Evolutionary conservation across 768 basidiomycete genomes (phyloP).

Genomic region (Hericium erinaceus): DNA sequence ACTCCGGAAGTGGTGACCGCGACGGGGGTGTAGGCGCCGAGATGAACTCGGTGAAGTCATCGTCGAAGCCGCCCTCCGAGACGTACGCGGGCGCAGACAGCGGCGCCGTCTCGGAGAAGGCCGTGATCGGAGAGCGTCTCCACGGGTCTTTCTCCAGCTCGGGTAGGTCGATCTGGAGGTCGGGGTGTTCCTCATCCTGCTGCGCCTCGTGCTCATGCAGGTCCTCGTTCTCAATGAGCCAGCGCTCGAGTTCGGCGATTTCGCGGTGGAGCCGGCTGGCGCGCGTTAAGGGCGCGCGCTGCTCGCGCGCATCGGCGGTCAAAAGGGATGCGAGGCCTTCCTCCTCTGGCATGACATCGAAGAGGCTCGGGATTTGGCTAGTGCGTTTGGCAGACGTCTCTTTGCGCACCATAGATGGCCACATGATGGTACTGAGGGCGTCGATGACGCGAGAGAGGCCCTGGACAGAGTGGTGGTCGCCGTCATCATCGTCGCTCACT

Average conservation of each 20-base stretch:
- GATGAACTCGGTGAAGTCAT: conserved; percentile 73
- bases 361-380: conserved; percentile 22
- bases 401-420: conserved; percentile 63
- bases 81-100: conserved; percentile 1
- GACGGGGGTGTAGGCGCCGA: conserved; percentile 37
- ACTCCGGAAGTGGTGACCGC: background rate
- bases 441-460: conserved; percentile 64
- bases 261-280: conserved; percentile 32
- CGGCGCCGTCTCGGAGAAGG: conserved; percentile 2
- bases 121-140: background rate
- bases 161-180: background rate
- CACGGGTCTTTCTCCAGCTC: conserved; percentile 13
- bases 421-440: conserved; percentile 81
- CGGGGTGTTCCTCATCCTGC: conserved; percentile 11
- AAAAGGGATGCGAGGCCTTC: conserved; percentile 28
- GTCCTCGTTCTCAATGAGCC: conserved; percentile 47
- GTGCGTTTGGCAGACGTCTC: conserved; percentile 19
- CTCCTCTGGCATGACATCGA: conserved; percentile 21
- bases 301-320: conserved; percentile 17
- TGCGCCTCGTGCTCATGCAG: conserved; percentile 14
- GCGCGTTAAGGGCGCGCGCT: conserved; percentile 7
- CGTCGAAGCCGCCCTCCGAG: conserved; percentile 44
- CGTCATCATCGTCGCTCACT: background rate
- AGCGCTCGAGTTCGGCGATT: conserved; percentile 50
- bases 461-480: conserved; percentile 13